These are phyloP conservation scores for Amylocystis lapponica DNA, from an alignment of 768 basidiomycete species.

Conservation along the genomic window DNA sequence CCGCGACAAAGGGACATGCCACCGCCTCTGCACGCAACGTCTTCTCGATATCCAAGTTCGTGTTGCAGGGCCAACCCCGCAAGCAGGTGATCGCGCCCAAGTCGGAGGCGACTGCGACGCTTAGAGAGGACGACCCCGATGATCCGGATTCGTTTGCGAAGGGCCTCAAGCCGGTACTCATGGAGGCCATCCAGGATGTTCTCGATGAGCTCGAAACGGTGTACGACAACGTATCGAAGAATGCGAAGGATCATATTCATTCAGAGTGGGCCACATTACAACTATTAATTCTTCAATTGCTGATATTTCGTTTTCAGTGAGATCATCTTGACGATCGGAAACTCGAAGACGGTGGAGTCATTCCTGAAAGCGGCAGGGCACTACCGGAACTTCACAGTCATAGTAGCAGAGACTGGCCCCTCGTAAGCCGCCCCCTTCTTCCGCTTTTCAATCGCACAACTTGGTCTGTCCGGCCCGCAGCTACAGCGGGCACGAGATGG, in stretches of 20 bases:
- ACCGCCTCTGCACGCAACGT: conserved; percentile 29
- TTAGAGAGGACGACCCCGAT: conserved; percentile 66
- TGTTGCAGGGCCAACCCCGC: conserved; percentile 70
- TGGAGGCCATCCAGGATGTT: conserved; percentile 96
- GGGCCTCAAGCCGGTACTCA: conserved; percentile 84
- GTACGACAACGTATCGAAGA: conserved; percentile 90
- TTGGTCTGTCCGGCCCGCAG: conserved; percentile 34
- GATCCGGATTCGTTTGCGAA: conserved; percentile 77
- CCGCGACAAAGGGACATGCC: conserved; percentile 53
- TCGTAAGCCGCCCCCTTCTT: conserved; percentile 54
- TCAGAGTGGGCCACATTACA: conserved; percentile 69
- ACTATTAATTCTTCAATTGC: not conserved
- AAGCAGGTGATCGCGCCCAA: conserved; percentile 38
- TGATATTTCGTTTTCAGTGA: conserved; percentile 47
- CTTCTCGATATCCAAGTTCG: conserved; percentile 78
- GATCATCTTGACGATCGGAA: conserved; percentile 91
- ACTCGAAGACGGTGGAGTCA: conserved; percentile 88
- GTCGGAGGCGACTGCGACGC: conserved; percentile 47
- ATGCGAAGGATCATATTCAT: conserved; percentile 93
- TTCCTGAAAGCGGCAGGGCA: conserved; percentile 91
- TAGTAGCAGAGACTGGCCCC: conserved; percentile 93
- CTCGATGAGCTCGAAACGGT: conserved; percentile 95
- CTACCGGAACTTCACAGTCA: conserved; percentile 89
- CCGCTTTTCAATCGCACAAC: conserved; percentile 3
- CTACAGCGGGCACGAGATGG: conserved; percentile 83